Base-by-base conservation (phyloP, 495 filamentous ascomycete genomes). In the Lasiosphaeris hirsuta region DNA sequence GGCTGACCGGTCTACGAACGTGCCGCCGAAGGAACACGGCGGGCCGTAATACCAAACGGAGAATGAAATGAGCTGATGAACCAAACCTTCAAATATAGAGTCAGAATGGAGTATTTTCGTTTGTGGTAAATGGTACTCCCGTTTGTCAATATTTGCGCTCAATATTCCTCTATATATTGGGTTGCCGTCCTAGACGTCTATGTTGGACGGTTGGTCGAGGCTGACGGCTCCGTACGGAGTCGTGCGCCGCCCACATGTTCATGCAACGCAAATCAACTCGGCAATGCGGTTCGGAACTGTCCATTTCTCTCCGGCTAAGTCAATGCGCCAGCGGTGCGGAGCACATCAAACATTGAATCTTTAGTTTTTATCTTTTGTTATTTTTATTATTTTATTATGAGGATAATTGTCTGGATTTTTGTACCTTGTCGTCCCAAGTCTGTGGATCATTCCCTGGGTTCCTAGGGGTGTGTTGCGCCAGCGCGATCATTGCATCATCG, bases 201-300 rank as follows among this genome's bases (percentile, higher is more conserved):
- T 19, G 46, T 33, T 34, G 4, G n/a, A n/a, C 19, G 46, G 23
- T 35, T 36, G 19, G 23, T 33, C 33, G 35, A 33, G 33, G 33
- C 45, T 19, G 46, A 49, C 35, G 19, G 17, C 46, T 36, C 6
- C 43, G 30, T 13, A 17, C 9, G 9, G 19, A 2, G 11, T 23
- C 19, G 46, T 19, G 17, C 33, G 23, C 15, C 33, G 23, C 15
- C 19, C n/a, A 49, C 8, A 49, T 30, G 46, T 49, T 49, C 46
- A 49, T 49, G 46, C 46, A 49, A 14, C 46, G 46, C 19, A 49
- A 49, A 49, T 49, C 46, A 11, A 33, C 46, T 49, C 35, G 46
- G 46, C 46, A 49, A 49, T 9, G 43, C 43, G 23, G 3, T 45
- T 45, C 43, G 43, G 23, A 30, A 30, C 23, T 45, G 10, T 7